Evolutionary conservation across 2,329 filamentous ascomycete genomes (phyloP).

Genomic region (Stemphylium vesicarium): DNA sequence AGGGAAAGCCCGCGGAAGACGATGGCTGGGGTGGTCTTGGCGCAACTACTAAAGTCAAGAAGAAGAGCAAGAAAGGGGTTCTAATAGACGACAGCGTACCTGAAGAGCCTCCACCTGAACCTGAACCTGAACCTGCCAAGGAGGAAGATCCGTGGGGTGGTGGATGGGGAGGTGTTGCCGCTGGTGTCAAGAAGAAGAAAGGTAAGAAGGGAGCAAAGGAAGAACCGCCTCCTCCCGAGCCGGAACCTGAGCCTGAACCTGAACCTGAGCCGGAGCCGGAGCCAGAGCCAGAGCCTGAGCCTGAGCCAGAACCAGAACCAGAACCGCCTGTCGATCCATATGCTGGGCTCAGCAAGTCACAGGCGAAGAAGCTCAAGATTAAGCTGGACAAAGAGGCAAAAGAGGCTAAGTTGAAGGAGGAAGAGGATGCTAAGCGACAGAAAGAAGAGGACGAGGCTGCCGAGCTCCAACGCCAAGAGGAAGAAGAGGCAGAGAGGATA

Average conservation of each 20-base stretch:
- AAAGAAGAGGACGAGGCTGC: conserved; percentile 32
- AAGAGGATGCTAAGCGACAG: conserved; percentile 24
- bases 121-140: conserved; percentile 35
- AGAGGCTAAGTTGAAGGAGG: conserved; percentile 26
- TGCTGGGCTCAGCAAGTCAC: conserved; percentile 37
- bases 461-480: conserved; percentile 26
- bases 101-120: conserved; percentile 28
- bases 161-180: conserved; percentile 26
- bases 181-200: conserved; percentile 37
- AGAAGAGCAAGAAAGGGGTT: conserved; percentile 44
- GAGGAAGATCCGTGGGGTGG: conserved; percentile 41
- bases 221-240: conserved; percentile 23
- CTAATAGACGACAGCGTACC: conserved; percentile 39
- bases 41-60: conserved; percentile 53
- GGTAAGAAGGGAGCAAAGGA: conserved; percentile 33
- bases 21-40: conserved; percentile 43
- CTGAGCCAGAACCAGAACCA: conserved; percentile 49
- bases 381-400: conserved; percentile 46
- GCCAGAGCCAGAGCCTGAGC: conserved; percentile 22
- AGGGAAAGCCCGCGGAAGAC: conserved; percentile 36
- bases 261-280: conserved; percentile 10
- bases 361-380: conserved; percentile 39
- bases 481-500: conserved; percentile 38
- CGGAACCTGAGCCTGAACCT: conserved; percentile 19
- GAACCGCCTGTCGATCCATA: conserved; percentile 43